These are phyloP conservation scores for Lentinula novae-zelandiae DNA, from an alignment of 1,284 basidiomycete species.

Conservation along the genomic window DNA sequence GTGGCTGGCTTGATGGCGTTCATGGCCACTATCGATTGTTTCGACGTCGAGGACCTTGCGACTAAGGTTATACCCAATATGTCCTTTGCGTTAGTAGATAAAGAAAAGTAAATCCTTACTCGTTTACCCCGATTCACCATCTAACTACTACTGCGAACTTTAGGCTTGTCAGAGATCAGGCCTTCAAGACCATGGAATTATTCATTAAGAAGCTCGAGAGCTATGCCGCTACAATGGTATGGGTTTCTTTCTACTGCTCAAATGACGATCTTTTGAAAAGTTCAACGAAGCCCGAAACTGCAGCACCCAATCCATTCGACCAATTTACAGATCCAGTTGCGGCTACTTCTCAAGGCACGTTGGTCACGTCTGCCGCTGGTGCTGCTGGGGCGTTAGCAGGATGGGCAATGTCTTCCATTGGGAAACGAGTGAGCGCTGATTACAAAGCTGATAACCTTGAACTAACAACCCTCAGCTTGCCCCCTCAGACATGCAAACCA, in stretches of 20 bases:
- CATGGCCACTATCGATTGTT: slow-evolving; percentile 92
- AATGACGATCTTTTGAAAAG: neutral
- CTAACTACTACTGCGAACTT: neutral
- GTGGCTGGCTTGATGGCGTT: slow-evolving; percentile 96
- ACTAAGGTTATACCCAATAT: slow-evolving; percentile 86
- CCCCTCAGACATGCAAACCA: slow-evolving; percentile 68
- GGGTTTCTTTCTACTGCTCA: slow-evolving; percentile 17
- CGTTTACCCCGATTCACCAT: neutral
- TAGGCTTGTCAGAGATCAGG: slow-evolving; percentile 89
- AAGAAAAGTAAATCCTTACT: slow-evolving; percentile 69
- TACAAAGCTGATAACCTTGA: neutral
- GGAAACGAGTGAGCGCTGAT: slow-evolving; percentile 56
- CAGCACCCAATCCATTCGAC: slow-evolving; percentile 20
- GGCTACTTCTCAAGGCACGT: slow-evolving; percentile 44
- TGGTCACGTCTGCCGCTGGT: slow-evolving; percentile 84
- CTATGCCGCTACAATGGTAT: slow-evolving; percentile 76
- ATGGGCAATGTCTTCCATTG: slow-evolving; percentile 89
- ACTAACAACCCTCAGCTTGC: slow-evolving; percentile 47
- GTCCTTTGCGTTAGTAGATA: slow-evolving; percentile 78
- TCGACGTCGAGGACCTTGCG: slow-evolving; percentile 86
- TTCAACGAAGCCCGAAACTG: slow-evolving; percentile 64
- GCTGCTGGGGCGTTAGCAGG: slow-evolving; percentile 89
- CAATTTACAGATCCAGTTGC: slow-evolving; percentile 18
- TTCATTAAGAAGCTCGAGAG: slow-evolving; percentile 83
- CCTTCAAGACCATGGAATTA: slow-evolving; percentile 86